phyloP scores from a whole-genome alignment of 495 filamentous ascomycete species.

The Podospora bellae-mahoneyi region DNA sequence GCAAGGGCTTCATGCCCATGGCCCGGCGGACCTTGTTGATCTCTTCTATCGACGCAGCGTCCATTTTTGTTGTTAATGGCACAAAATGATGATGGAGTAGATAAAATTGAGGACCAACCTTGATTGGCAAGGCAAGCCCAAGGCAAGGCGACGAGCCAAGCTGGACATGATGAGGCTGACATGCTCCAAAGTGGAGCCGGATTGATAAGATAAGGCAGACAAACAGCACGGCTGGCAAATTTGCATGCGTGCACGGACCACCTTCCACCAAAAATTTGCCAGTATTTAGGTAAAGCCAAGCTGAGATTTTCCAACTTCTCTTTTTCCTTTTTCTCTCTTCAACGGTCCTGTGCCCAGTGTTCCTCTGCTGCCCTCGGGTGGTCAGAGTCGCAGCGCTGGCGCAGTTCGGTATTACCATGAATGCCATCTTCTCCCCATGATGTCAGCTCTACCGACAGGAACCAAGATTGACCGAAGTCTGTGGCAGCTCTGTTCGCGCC shows the following conservation, averaged over 20 bases:
- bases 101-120: not conserved
- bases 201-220: conserved; percentile 30
- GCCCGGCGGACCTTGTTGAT: conserved; percentile 89
- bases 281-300: conserved; percentile 23
- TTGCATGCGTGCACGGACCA: conserved; percentile 19
- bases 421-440: conserved; percentile 65
- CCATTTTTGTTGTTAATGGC: conserved; percentile 52
- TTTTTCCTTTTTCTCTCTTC: conserved; percentile 47
- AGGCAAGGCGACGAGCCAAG: not conserved
- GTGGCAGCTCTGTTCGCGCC: conserved; percentile 63
- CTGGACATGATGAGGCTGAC: conserved; percentile 1
- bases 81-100: not conserved
- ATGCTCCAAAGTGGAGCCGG: conserved; percentile 1
- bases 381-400: conserved; percentile 69
- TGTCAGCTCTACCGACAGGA: conserved; percentile 92
- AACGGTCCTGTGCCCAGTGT: conserved; percentile 79
- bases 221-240: not conserved
- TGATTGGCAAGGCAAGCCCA: too few species aligned
- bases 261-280: conserved; percentile 26
- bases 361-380: conserved; percentile 57
- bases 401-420: conserved; percentile 80
- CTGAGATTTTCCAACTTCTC: conserved; percentile 30
- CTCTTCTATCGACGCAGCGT: conserved; percentile 85
- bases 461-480: conserved; percentile 68
- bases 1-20: conserved; percentile 86